Conservation (phyloP, 2,329 filamentous ascomycete genomes). For the Fusarium nelsonii region DNA sequence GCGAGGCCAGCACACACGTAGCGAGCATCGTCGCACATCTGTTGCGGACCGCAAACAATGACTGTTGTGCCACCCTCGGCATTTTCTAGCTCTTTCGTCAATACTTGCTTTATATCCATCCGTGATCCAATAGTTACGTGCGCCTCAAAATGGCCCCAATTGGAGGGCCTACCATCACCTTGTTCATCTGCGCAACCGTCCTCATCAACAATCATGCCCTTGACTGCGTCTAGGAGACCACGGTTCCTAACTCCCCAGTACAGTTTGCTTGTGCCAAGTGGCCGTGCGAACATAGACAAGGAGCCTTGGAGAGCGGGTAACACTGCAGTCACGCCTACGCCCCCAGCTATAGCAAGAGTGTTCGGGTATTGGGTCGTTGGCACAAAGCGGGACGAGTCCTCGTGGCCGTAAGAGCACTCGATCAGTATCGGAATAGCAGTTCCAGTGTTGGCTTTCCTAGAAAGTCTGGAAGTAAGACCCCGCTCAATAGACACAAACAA, state of each 20-base stretch:
- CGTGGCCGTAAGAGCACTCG: slow-evolving; percentile 49
- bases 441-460: slow-evolving; percentile 25
- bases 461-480: slow-evolving; percentile 45
- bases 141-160: slow-evolving; percentile 48
- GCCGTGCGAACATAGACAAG: slow-evolving; percentile 30
- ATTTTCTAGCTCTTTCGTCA: slow-evolving; percentile 43
- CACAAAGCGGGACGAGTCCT: slow-evolving; percentile 37
- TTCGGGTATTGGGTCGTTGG: slow-evolving; percentile 45
- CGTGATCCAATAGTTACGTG: slow-evolving; percentile 49
- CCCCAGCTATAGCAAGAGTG: slow-evolving; percentile 49
- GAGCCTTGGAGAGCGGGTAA: slow-evolving; percentile 45
- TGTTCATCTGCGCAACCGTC: not conserved
- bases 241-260: slow-evolving; percentile 49
- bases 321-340: slow-evolving; percentile 50
- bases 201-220: slow-evolving; percentile 40
- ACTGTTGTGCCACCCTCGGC: slow-evolving; percentile 46
- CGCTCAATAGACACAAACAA: slow-evolving; percentile 44
- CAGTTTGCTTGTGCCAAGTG: slow-evolving; percentile 46
- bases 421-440: slow-evolving; percentile 46
- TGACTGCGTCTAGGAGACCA: slow-evolving; percentile 46
- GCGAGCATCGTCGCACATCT: slow-evolving; percentile 50
- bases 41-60: slow-evolving; percentile 47
- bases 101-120: slow-evolving; percentile 45
- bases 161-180: not conserved
- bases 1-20: slow-evolving; percentile 44